A percentile compares a stretch with the other conserved stretches of the same genome.
Conservation (phyloP, 768 basidiomycete genomes). For the Psilocybe sp. region DNA sequence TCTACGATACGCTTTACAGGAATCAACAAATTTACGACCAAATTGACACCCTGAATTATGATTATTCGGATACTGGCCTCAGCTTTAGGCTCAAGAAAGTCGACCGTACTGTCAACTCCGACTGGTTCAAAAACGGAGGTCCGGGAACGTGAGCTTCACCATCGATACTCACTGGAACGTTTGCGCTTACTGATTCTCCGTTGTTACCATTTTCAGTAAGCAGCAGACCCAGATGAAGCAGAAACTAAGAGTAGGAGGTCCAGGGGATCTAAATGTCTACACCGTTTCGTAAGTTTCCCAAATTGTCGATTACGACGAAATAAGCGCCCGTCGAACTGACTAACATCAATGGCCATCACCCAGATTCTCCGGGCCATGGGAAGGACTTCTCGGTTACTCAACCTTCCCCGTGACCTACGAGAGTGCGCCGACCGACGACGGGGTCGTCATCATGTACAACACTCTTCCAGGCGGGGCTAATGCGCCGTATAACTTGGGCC, state of each 20-base stretch:
- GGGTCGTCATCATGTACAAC: slow-evolving; percentile 31
- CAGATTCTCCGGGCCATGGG: slow-evolving; percentile 18
- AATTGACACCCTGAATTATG: slow-evolving; percentile 37
- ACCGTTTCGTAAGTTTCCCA: slow-evolving; percentile 14
- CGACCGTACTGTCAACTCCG: slow-evolving; percentile 29
- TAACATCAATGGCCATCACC: neutral
- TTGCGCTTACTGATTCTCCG: neutral
- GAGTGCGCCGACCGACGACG: slow-evolving; percentile 27
- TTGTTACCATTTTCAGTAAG: neutral
- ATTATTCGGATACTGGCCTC: slow-evolving; percentile 31
- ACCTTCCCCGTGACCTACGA: slow-evolving; percentile 33
- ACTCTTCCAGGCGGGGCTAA: slow-evolving; percentile 30
- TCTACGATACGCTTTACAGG: slow-evolving; percentile 10
- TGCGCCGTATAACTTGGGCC: slow-evolving; percentile 28
- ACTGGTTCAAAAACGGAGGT: slow-evolving; percentile 32
- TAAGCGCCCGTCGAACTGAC: neutral
- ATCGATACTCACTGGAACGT: neutral
- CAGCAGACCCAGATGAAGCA: slow-evolving; percentile 16
- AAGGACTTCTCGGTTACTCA: slow-evolving; percentile 31
- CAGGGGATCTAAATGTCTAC: slow-evolving; percentile 16
- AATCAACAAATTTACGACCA: slow-evolving; percentile 29
- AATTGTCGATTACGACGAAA: neutral
- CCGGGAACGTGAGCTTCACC: slow-evolving; percentile 7
- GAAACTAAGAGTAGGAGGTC: slow-evolving; percentile 9
- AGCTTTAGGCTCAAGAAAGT: slow-evolving; percentile 30